phyloP scores from a whole-genome alignment of 1,139 yeast species.

The Taphrina communis region DNA sequence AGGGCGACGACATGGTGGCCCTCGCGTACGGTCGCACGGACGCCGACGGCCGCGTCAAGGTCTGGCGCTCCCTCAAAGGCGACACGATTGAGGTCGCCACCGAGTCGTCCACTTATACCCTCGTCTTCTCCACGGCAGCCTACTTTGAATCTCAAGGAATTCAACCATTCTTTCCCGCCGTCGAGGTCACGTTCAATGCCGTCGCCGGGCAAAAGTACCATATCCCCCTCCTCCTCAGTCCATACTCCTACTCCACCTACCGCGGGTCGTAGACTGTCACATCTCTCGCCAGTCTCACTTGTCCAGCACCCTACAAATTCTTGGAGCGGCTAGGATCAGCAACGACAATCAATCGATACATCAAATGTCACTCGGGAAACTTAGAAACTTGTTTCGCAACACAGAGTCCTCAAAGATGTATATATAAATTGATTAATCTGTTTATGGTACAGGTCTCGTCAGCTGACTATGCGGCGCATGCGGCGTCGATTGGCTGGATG shows the following conservation, averaged over 20 bases:
- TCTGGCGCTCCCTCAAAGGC: slow-evolving; percentile 18
- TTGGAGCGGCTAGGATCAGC: too few species aligned
- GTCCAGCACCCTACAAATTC: too few species aligned
- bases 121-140: slow-evolving; percentile 37
- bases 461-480: slow-evolving; percentile 5
- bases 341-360: too few species aligned
- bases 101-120: slow-evolving; percentile 26
- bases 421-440: too few species aligned
- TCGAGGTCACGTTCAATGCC: slow-evolving; percentile 42
- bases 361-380: too few species aligned
- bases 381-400: too few species aligned
- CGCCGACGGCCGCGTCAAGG: slow-evolving; percentile 40
- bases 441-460: not conserved
- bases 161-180: slow-evolving; percentile 45
- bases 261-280: slow-evolving; percentile 64
- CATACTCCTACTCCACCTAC: slow-evolving; percentile 87
- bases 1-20: slow-evolving; percentile 28
- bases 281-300: too few species aligned
- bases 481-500: slow-evolving; percentile 17
- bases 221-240: slow-evolving; percentile 78
- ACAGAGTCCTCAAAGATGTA: not conserved
- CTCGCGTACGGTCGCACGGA: slow-evolving; percentile 38
- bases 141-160: slow-evolving; percentile 34
- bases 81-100: slow-evolving; percentile 15
- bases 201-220: slow-evolving; percentile 67